Percentiles rank a stretch among this genome's conserved stretches.
Evolutionary conservation across 441 rosid species (phyloP).

Genomic region (Erodium moschatum): DNA sequence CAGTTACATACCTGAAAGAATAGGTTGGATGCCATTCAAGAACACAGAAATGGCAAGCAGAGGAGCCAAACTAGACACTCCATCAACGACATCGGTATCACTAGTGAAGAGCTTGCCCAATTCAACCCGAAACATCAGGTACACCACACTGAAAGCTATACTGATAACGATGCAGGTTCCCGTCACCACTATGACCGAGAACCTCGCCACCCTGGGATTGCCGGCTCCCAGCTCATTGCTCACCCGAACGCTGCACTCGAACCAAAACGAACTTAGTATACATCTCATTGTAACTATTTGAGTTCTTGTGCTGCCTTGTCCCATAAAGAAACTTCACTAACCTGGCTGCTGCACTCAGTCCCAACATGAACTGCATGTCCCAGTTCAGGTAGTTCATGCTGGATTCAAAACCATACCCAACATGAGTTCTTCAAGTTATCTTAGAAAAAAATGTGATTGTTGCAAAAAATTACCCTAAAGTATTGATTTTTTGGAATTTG

Average conservation of each 20-base stretch:
- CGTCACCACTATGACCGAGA: slow-evolving; percentile 61
- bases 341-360: slow-evolving; percentile 75
- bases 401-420: slow-evolving; percentile 14
- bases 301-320: not conserved
- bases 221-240: slow-evolving; percentile 81
- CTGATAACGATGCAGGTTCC: slow-evolving; percentile 52
- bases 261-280: not conserved
- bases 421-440: not conserved
- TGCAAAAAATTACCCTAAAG: no score
- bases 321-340: slow-evolving; percentile 7
- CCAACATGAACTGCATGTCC: slow-evolving; percentile 91
- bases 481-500: no score
- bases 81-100: slow-evolving; percentile 49
- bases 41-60: slow-evolving; percentile 67
- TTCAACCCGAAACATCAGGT: slow-evolving; percentile 39
- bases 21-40: slow-evolving; percentile 77
- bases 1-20: slow-evolving; percentile 37
- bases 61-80: slow-evolving; percentile 53
- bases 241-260: slow-evolving; percentile 49
- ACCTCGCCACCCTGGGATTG: slow-evolving; percentile 55
- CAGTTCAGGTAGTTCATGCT: slow-evolving; percentile 73
- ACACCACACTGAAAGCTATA: slow-evolving; percentile 32
- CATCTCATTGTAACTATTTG: not conserved
- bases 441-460: no score
- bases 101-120: slow-evolving; percentile 58